Evolutionary conservation across 441 rosid genomes (phyloP).

Genomic region (Pelargonium cotyledonis): DNA sequence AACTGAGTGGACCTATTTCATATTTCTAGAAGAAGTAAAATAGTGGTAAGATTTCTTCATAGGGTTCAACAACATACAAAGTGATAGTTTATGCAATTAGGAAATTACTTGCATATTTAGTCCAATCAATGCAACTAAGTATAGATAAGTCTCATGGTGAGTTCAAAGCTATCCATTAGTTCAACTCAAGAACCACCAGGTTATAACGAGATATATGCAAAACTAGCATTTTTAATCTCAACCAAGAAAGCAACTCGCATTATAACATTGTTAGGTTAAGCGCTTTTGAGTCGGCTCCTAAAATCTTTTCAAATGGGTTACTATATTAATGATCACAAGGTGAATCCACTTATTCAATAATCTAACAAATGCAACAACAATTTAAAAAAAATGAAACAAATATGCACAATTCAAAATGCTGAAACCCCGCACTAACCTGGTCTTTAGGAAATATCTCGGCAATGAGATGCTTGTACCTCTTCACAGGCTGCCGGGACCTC

Average conservation of each 20-base stretch:
- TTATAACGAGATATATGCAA: background rate
- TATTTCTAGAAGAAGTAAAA: background rate
- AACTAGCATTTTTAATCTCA: background rate
- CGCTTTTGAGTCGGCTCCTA: background rate
- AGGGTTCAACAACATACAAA: background rate
- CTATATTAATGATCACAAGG: background rate
- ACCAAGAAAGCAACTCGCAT: background rate
- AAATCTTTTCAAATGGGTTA: background rate
- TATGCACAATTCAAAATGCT: background rate
- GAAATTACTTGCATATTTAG: background rate
- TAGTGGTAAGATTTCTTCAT: background rate
- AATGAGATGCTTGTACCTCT: conserved; percentile 96
- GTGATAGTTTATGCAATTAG: background rate
- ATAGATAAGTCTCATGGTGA: too few relatives aligned
- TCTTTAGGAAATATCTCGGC: conserved; percentile 73
- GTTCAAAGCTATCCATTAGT: background rate
- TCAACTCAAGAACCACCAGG: background rate
- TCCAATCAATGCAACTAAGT: background rate
- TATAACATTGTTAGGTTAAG: background rate
- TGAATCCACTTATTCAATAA: background rate
- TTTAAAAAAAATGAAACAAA: background rate
- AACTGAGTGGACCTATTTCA: background rate
- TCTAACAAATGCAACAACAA: background rate
- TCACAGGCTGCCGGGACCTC: conserved; percentile 94
- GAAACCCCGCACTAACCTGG: conserved; percentile 43